Base-by-base conservation (phyloP, 2,329 filamentous ascomycete species). In the Aureobasidium uvarum region DNA sequence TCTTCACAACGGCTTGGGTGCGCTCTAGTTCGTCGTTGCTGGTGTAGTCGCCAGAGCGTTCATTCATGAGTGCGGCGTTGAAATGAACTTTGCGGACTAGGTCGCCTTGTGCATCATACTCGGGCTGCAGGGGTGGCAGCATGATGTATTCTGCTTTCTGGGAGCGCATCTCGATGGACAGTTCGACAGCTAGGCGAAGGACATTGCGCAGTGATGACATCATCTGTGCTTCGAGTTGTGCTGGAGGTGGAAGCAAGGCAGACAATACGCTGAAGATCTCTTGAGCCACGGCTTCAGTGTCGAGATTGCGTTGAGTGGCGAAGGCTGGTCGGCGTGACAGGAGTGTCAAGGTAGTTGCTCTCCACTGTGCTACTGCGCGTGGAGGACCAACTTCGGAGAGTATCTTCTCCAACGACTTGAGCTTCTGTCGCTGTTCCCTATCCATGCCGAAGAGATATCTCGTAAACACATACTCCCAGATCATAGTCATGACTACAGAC, bases 401-500 rank as follows among this genome's bases (percentile, higher is more conserved):
- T 45, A 90, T 88, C 81, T 96, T 97, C 80, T 99, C 96, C 10
- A 99, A 85, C 39, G 90, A 88, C 81, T 99, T 98, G 76, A 99
- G 88, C 78, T 98, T 98, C 77, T 98, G 93, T 72, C 95, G 87
- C 78, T 99, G 95, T 78, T 98, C 95, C 72, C 93, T 86, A 76
- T 99, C 95, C 92, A 99, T 96, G 72, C 95, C 95, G 76, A 99
- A 99, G 31, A 99, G 87, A 77, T 99, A 99, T 69, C 95, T 88
- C 10, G 94, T 97, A 75, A 99, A 99, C 75, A 99, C 89, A 74
- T 96, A 97, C 77, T 99, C 95, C 93, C 93, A 99, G 60, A 99
- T 88, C 92, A 99, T 97, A 68, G 90, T 95, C 93, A 98, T 98
- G 65, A 94, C 91, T 77, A 99, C 92, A 43, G 92, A 95, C 92